These are phyloP conservation scores for Wickerhamiella parazyma DNA, from an alignment of 805 yeast genomes.

Conservation along the genomic window DNA sequence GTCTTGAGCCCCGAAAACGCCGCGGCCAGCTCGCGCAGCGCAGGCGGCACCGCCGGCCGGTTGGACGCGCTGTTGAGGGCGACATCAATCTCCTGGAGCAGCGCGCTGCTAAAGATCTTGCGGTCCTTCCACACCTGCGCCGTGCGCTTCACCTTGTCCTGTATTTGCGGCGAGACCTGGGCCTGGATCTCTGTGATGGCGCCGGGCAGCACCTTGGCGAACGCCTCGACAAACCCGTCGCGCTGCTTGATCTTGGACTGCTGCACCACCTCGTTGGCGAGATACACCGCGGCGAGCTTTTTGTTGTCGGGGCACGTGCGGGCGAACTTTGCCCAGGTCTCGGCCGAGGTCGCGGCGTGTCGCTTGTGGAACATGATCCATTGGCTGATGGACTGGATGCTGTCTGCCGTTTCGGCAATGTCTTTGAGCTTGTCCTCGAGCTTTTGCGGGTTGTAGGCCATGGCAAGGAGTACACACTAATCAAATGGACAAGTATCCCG, in stretches of 20 bases:
- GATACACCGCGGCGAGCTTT: conserved; percentile 47
- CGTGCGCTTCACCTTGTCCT: conserved; percentile 42
- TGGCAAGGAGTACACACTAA: neutral
- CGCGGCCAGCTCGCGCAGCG: conserved; percentile 1
- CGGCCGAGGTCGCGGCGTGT: conserved; percentile 39
- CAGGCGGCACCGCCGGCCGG: neutral
- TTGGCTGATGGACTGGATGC: conserved; percentile 61
- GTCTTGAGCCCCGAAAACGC: conserved; percentile 3
- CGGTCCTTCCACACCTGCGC: conserved; percentile 55
- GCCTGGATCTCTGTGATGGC: conserved; percentile 28
- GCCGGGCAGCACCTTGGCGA: conserved; percentile 33
- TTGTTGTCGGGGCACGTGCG: conserved; percentile 27
- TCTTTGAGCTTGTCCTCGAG: conserved; percentile 21
- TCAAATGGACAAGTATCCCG: conserved; percentile 54
- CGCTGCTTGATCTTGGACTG: conserved; percentile 53
- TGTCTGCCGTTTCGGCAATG: conserved; percentile 50
- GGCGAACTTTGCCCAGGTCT: conserved; percentile 35
- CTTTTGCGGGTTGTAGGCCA: conserved; percentile 19
- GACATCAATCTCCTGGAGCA: conserved; percentile 23
- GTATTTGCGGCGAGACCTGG: conserved; percentile 30
- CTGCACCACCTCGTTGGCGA: conserved; percentile 73
- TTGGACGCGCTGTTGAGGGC: conserved; percentile 10
- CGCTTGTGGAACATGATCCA: conserved; percentile 59
- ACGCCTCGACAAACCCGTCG: conserved; percentile 44
- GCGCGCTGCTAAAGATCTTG: conserved; percentile 32